These are phyloP conservation scores for Onygenales sp. DNA, from an alignment of 2,329 filamentous ascomycete species.

Conservation along the genomic window DNA sequence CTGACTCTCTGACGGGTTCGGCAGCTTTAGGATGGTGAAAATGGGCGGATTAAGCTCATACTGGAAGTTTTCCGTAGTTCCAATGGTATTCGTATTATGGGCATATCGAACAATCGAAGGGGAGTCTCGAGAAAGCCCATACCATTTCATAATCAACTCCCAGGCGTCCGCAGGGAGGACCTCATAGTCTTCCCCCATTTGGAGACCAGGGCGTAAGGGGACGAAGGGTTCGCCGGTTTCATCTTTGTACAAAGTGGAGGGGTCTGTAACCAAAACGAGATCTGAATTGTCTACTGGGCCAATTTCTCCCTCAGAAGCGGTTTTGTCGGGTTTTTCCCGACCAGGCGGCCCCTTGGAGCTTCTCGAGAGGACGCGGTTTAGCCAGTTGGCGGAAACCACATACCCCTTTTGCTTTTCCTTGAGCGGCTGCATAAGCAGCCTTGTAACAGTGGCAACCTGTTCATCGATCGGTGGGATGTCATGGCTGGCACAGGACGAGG, in stretches of 20 bases:
- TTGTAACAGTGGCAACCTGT: conserved; percentile 65
- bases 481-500: conserved; percentile 8
- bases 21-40: conserved; percentile 74
- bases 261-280: conserved; percentile 54
- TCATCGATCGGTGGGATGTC: conserved; percentile 46
- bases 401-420: conserved; percentile 66
- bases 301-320: conserved; percentile 53
- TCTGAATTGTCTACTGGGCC: conserved; percentile 83
- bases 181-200: conserved; percentile 60
- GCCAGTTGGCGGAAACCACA: conserved; percentile 70
- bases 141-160: conserved; percentile 72
- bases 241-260: conserved; percentile 32
- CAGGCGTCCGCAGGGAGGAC: conserved; percentile 72
- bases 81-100: conserved; percentile 59
- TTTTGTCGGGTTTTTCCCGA: conserved; percentile 48
- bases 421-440: conserved; percentile 45
- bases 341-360: conserved; percentile 46
- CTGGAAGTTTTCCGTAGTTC: conserved; percentile 57
- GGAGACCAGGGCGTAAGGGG: conserved; percentile 59
- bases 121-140: conserved; percentile 62
- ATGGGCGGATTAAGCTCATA: conserved; percentile 80
- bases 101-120: conserved; percentile 65
- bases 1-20: conserved; percentile 47
- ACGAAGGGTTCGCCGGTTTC: conserved; percentile 51
- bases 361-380: conserved; percentile 60